phyloP scores from a whole-genome alignment of 257 asterid genomes.

The Thymus quinquecostatus region DNA sequence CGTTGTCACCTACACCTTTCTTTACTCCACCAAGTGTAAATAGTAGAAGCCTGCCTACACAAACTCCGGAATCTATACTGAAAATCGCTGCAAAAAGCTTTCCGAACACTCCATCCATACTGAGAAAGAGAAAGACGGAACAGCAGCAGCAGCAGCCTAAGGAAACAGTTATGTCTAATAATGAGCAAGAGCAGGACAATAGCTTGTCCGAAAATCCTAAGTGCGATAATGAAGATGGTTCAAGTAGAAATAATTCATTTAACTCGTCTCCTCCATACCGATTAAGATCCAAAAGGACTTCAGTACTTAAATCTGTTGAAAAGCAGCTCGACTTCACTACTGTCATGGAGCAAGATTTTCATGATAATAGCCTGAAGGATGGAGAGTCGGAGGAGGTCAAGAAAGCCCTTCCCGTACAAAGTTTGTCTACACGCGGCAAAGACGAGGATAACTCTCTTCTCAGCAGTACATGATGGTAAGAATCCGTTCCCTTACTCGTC shows the following conservation, averaged over 20 bases:
- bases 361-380: slow-evolving; percentile 38
- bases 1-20: slow-evolving; percentile 46
- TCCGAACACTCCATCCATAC: slow-evolving; percentile 85
- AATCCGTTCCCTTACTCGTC: neutral
- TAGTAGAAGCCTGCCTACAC: slow-evolving; percentile 44
- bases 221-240: slow-evolving; percentile 39
- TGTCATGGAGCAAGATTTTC: slow-evolving; percentile 41
- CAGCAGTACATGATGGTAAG: slow-evolving; percentile 17
- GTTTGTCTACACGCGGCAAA: slow-evolving; percentile 58
- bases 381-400: slow-evolving; percentile 44
- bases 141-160: slow-evolving; percentile 22
- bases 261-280: slow-evolving; percentile 93
- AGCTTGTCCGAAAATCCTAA: slow-evolving; percentile 38
- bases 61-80: slow-evolving; percentile 83
- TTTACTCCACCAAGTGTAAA: slow-evolving; percentile 72
- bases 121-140: slow-evolving; percentile 71
- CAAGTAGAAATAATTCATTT: slow-evolving; percentile 46
- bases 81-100: slow-evolving; percentile 84
- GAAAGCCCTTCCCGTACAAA: slow-evolving; percentile 50
- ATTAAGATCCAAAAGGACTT: slow-evolving; percentile 66
- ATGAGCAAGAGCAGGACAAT: slow-evolving; percentile 38
- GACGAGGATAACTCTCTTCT: slow-evolving; percentile 43
- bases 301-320: slow-evolving; percentile 76
- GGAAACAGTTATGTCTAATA: slow-evolving; percentile 41
- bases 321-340: slow-evolving; percentile 83